These are phyloP conservation scores for Orychophragmus violaceus DNA, from an alignment of 345 rosid genomes.

Conservation along the genomic window DNA sequence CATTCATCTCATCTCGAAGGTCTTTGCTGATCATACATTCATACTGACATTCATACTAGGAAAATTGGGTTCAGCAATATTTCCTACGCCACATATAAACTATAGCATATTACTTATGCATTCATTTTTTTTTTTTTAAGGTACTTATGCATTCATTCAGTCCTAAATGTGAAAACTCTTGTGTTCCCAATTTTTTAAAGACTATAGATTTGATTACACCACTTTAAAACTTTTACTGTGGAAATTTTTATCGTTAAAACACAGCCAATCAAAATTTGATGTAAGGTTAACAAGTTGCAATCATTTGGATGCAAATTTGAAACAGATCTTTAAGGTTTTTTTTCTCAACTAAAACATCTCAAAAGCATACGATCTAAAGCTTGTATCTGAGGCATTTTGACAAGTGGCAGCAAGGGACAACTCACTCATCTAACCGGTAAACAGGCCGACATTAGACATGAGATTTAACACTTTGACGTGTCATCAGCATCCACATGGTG, in stretches of 20 bases:
- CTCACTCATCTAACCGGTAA: neutral
- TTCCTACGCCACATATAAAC: neutral
- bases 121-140: too few relatives aligned
- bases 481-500: slow-evolving; percentile 18
- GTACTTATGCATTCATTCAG: neutral
- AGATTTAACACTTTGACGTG: slow-evolving; percentile 9
- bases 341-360: neutral
- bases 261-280: neutral
- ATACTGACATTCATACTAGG: neutral
- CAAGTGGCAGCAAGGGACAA: slow-evolving; percentile 11
- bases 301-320: neutral
- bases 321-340: neutral
- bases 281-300: neutral
- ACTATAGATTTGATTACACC: neutral
- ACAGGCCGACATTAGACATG: slow-evolving; percentile 8
- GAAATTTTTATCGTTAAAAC: too few relatives aligned
- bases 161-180: neutral
- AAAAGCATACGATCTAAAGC: slow-evolving; percentile 2
- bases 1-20: neutral
- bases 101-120: neutral
- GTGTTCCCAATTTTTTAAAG: neutral
- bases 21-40: too few relatives aligned
- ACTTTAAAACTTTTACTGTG: neutral
- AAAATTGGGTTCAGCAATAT: neutral
- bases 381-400: slow-evolving; percentile 2